A percentile compares a stretch with the other conserved stretches of the same genome.
Conservation (phyloP, 257 asterid species). For the Jacaranda mimosifolia region DNA sequence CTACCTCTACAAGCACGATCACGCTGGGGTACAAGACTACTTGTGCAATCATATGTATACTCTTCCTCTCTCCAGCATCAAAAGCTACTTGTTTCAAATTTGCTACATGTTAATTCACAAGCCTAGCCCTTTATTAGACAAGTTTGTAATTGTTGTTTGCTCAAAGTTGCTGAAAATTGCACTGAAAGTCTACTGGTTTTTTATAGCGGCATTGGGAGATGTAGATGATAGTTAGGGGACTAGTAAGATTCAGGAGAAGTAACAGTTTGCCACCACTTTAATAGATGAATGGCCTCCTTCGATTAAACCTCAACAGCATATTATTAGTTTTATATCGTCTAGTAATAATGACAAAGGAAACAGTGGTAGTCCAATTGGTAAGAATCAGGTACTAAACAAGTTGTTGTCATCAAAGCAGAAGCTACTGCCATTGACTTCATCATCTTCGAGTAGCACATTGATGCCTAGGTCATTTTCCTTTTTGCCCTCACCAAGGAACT, state of each 20-base stretch:
- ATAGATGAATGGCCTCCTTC: constrained; percentile 93
- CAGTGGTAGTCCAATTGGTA: constrained; percentile 62
- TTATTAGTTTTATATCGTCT: constrained; percentile 48
- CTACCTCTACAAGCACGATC: constrained; percentile 93
- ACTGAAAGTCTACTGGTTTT: constrained; percentile 88
- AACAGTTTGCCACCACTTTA: constrained; percentile 92
- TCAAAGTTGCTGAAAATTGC: constrained; percentile 80
- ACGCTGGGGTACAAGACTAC: constrained; percentile 89
- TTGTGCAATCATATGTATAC: constrained; percentile 94
- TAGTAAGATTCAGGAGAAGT: constrained; percentile 92
- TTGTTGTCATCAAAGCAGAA: constrained; percentile 86
- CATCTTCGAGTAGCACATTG: constrained; percentile 63
- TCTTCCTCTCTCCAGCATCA: constrained; percentile 85
- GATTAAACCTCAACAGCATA: constrained; percentile 64
- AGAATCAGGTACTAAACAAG: constrained; percentile 79
- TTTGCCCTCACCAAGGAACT: constrained; percentile 65
- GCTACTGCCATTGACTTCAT: constrained; percentile 72
- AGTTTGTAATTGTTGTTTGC: constrained; percentile 87
- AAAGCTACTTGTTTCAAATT: too few species aligned
- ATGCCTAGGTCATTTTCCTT: constrained; percentile 55
- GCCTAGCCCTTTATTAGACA: constrained; percentile 95
- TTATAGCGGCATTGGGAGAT: constrained; percentile 95
- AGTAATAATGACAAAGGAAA: constrained; percentile 37
- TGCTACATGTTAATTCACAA: constrained; percentile 91
- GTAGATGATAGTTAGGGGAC: constrained; percentile 88